phyloP scores from a whole-genome alignment of 202 grass and related monocot genomes.

The Musa balbisiana region DNA sequence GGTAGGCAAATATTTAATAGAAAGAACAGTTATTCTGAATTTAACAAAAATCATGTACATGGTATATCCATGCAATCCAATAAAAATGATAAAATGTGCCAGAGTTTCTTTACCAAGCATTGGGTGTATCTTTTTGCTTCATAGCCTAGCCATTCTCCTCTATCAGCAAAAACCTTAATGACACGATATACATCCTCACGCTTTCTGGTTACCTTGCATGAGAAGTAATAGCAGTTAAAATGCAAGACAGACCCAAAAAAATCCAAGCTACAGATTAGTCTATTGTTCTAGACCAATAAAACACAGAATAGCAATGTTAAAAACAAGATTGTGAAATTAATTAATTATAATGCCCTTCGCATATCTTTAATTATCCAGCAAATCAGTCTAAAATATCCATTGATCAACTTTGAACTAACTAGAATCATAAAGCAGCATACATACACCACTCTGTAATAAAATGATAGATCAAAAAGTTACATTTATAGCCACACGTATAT shows the following conservation, averaged over 20 bases:
- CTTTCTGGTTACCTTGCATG: conserved; percentile 87
- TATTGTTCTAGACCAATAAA: background rate
- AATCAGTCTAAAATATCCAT: too few relatives aligned
- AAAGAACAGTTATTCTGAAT: background rate
- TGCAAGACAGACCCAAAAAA: background rate
- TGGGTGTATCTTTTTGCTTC: conserved; percentile 74
- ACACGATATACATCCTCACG: conserved; percentile 86
- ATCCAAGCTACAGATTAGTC: background rate
- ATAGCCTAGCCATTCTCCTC: conserved; percentile 51
- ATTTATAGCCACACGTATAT: background rate
- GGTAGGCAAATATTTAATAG: too few relatives aligned
- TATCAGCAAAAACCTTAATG: conserved; percentile 63
- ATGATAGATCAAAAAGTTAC: background rate
- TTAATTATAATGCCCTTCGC: too few relatives aligned
- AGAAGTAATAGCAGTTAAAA: conserved; percentile 41
- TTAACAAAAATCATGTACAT: conserved; percentile 20
- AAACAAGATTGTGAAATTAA: too few relatives aligned
- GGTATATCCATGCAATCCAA: background rate
- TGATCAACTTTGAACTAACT: too few relatives aligned
- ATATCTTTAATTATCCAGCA: too few relatives aligned
- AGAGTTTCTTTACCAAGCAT: conserved; percentile 54
- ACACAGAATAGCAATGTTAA: too few relatives aligned
- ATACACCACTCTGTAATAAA: background rate
- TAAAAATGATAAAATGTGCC: background rate
- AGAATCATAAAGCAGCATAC: background rate